These are phyloP conservation scores for Phlegmacium glaucopus DNA, from an alignment of 768 basidiomycete species.

Conservation along the genomic window DNA sequence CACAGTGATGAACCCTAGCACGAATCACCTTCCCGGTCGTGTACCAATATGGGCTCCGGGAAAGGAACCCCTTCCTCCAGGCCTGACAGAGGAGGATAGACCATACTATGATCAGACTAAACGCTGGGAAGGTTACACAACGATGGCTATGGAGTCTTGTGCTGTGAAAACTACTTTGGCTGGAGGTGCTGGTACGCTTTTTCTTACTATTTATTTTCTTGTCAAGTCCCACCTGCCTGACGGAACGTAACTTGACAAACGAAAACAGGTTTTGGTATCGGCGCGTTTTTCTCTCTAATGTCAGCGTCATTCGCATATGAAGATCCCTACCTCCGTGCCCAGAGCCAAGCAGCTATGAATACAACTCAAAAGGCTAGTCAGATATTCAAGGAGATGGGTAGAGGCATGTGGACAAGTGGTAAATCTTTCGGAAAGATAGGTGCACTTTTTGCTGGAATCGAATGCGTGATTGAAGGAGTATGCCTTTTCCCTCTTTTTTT, in stretches of 20 bases:
- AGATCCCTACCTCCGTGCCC: slow-evolving; percentile 77
- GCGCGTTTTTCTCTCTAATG: slow-evolving; percentile 97
- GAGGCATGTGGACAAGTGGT: slow-evolving; percentile 85
- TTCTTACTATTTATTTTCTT: background rate
- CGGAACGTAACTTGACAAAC: too few relatives aligned
- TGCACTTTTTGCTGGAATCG: slow-evolving; percentile 89
- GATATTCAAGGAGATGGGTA: slow-evolving; percentile 93
- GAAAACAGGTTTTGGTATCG: slow-evolving; percentile 91
- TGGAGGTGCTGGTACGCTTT: slow-evolving; percentile 72
- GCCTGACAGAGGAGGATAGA: slow-evolving; percentile 78
- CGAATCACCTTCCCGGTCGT: slow-evolving; percentile 39
- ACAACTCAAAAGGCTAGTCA: slow-evolving; percentile 77
- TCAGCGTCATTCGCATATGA: slow-evolving; percentile 93
- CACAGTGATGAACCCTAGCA: slow-evolving; percentile 23
- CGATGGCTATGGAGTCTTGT: slow-evolving; percentile 81
- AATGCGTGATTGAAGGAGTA: slow-evolving; percentile 93
- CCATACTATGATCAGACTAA: slow-evolving; percentile 61
- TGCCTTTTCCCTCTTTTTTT: slow-evolving; percentile 29
- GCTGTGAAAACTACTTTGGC: slow-evolving; percentile 77
- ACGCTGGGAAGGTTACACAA: slow-evolving; percentile 74
- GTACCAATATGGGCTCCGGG: slow-evolving; percentile 83
- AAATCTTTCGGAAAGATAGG: slow-evolving; percentile 95
- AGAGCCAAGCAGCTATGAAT: slow-evolving; percentile 51
- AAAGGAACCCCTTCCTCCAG: slow-evolving; percentile 84
- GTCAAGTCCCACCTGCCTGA: background rate